Percentiles rank a stretch among this genome's conserved stretches.
These are phyloP conservation scores for Draba incana DNA, from an alignment of 345 rosid species.

Conservation along the genomic window DNA sequence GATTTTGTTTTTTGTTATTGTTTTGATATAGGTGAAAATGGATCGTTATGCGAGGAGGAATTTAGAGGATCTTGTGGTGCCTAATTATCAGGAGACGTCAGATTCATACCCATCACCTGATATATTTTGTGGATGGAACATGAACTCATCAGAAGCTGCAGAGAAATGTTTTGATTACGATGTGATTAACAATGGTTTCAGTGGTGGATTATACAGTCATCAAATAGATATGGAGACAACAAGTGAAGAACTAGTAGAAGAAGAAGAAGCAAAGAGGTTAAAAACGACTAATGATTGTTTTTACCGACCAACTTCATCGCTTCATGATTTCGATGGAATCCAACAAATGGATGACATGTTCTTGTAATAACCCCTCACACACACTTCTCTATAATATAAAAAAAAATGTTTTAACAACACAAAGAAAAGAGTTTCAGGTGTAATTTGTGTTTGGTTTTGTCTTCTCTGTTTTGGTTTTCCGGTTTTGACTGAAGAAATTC, in stretches of 20 bases:
- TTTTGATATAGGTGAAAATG: constrained; percentile 30
- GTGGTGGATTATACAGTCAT: constrained; percentile 42
- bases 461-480: constrained; percentile 26
- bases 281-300: constrained; percentile 20
- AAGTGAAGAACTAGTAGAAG: constrained; percentile 6
- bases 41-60: constrained; percentile 38
- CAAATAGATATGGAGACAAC: constrained; percentile 28
- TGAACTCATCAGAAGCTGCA: constrained; percentile 33
- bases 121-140: constrained; percentile 38
- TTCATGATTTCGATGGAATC: constrained; percentile 50
- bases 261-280: constrained; percentile 33
- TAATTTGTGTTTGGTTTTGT: constrained; percentile 9
- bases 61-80: constrained; percentile 41
- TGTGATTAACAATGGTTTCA: constrained; percentile 43
- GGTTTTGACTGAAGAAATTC: constrained; percentile 45
- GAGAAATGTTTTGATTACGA: constrained; percentile 41
- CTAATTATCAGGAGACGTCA: constrained; percentile 41
- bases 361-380: constrained; percentile 58
- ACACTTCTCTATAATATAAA: not conserved
- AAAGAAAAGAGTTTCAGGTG: not conserved
- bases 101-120: constrained; percentile 41
- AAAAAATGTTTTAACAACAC: not conserved
- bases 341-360: constrained; percentile 71
- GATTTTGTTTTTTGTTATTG: not conserved
- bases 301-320: constrained; percentile 33